Conservation (phyloP, 257 asterid genomes). For the Solanum ossicruentum region DNA sequence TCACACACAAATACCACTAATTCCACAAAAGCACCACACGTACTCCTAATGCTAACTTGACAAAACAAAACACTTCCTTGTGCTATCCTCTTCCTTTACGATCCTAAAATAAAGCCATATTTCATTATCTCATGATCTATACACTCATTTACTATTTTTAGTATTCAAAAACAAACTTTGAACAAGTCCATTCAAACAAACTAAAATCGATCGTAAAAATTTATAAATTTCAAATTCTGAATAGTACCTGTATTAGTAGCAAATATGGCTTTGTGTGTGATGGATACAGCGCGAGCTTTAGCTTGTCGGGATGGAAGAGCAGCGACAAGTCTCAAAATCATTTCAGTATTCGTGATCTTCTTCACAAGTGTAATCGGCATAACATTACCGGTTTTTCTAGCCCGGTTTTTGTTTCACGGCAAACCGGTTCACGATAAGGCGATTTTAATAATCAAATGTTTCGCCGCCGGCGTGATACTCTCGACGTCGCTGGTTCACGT, state of each 20-base stretch:
- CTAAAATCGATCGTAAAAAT: not conserved
- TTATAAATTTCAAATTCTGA: not conserved
- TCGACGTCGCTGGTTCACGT: slow-evolving; percentile 31
- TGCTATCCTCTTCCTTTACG: not conserved
- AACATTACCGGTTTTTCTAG: slow-evolving; percentile 11
- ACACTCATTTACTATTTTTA: not conserved
- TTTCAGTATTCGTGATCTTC: slow-evolving; percentile 13
- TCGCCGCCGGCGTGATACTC: slow-evolving; percentile 27
- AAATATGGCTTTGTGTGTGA: slow-evolving; percentile 7
- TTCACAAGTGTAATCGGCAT: slow-evolving; percentile 23
- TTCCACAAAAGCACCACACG: not conserved
- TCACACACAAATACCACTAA: not conserved
- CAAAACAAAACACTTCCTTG: not conserved
- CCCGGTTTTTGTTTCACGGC: slow-evolving; percentile 20
- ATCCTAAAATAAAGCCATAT: not conserved
- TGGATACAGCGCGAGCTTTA: slow-evolving; percentile 11
- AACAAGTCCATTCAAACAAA: not conserved
- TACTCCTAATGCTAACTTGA: not conserved
- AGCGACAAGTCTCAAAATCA: slow-evolving; percentile 12
- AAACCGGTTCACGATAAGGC: slow-evolving; percentile 28
- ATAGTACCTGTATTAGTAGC: too few species aligned
- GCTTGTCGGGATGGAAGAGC: slow-evolving; percentile 19
- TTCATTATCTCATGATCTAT: not conserved
- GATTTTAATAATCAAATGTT: slow-evolving; percentile 20
- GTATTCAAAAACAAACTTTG: not conserved